Percentiles rank a stretch among this genome's conserved stretches.
These are phyloP conservation scores for Penicilliopsis zonata DNA, from an alignment of 495 filamentous ascomycete genomes.

Conservation along the genomic window DNA sequence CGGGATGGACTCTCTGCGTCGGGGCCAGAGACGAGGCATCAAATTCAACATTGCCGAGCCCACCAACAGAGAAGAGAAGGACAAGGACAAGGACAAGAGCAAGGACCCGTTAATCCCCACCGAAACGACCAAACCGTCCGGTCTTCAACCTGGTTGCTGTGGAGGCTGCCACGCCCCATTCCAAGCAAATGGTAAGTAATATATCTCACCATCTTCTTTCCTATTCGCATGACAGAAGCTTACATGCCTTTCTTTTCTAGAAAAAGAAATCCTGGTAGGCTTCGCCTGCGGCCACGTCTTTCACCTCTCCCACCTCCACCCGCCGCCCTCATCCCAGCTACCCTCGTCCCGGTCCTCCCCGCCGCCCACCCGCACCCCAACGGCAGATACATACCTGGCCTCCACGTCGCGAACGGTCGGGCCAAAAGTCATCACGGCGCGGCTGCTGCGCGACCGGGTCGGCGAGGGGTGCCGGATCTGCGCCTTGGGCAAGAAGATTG, in stretches of 20 bases:
- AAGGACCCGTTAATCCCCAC: neutral
- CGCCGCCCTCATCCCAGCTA: slow-evolving; percentile 23
- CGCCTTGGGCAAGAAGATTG: slow-evolving; percentile 27
- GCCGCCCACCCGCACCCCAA: slow-evolving; percentile 11
- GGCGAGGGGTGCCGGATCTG: slow-evolving; percentile 62
- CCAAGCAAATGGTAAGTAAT: slow-evolving; percentile 32
- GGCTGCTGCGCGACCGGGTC: slow-evolving; percentile 60
- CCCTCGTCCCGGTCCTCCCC: slow-evolving; percentile 16
- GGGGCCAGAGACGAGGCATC: slow-evolving; percentile 69
- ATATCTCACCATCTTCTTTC: slow-evolving; percentile 2
- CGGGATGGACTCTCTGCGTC: slow-evolving; percentile 66
- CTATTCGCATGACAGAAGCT: neutral
- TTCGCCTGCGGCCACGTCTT: slow-evolving; percentile 91
- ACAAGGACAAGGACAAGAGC: slow-evolving; percentile 1
- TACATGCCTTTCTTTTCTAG: slow-evolving; percentile 27
- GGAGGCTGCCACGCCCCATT: slow-evolving; percentile 53
- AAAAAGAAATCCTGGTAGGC: slow-evolving; percentile 69
- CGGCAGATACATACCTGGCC: slow-evolving; percentile 8
- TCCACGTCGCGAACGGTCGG: slow-evolving; percentile 51
- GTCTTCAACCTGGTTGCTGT: slow-evolving; percentile 26
- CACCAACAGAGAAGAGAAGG: slow-evolving; percentile 3
- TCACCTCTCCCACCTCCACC: slow-evolving; percentile 66
- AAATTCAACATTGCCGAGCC: slow-evolving; percentile 66
- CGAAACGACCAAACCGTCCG: slow-evolving; percentile 5
- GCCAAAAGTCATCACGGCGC: slow-evolving; percentile 80